phyloP scores from a whole-genome alignment of 2,329 filamentous ascomycete genomes.

The Fusarium tuaranense region DNA sequence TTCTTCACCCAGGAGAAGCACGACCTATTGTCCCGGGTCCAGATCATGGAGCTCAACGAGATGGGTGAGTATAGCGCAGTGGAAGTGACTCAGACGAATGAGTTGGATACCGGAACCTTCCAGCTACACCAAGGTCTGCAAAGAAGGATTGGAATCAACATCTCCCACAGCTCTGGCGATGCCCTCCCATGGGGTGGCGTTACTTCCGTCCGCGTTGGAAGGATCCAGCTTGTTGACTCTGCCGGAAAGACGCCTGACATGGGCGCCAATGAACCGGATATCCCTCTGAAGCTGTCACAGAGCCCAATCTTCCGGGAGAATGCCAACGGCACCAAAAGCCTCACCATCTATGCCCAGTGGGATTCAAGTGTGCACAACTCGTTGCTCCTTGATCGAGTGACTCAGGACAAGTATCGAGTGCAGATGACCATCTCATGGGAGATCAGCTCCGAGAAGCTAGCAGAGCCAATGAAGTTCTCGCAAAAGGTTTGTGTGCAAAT shows the following conservation, averaged over 20 bases:
- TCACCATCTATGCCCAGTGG: conserved; percentile 93
- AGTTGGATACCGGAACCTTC: conserved; percentile 89
- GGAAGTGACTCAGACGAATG: conserved; percentile 88
- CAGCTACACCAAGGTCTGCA: conserved; percentile 96
- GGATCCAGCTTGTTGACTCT: conserved; percentile 85
- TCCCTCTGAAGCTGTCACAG: conserved; percentile 81
- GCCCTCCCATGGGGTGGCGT: conserved; percentile 90
- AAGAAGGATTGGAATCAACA: conserved; percentile 84
- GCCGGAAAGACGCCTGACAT: conserved; percentile 87
- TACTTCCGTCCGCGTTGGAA: conserved; percentile 79
- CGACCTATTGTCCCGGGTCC: conserved; percentile 88
- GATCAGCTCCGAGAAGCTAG: conserved; percentile 82
- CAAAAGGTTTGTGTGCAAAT: conserved; percentile 87
- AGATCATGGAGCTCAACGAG: conserved; percentile 92
- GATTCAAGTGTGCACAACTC: conserved; percentile 94
- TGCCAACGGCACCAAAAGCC: conserved; percentile 88
- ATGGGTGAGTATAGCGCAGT: conserved; percentile 91
- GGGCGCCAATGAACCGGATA: conserved; percentile 76
- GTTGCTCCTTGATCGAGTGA: conserved; percentile 91
- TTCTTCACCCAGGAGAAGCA: conserved; percentile 95
- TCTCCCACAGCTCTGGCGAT: conserved; percentile 93
- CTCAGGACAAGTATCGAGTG: conserved; percentile 91
- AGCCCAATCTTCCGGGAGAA: conserved; percentile 86
- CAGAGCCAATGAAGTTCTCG: conserved; percentile 89
- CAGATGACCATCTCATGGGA: conserved; percentile 91